Evolutionary conservation across 108 stramenopile species (phyloP), one percentile per base, ranked within the genome.

Genomic region (Hondaea fermentalgiana): DNA sequence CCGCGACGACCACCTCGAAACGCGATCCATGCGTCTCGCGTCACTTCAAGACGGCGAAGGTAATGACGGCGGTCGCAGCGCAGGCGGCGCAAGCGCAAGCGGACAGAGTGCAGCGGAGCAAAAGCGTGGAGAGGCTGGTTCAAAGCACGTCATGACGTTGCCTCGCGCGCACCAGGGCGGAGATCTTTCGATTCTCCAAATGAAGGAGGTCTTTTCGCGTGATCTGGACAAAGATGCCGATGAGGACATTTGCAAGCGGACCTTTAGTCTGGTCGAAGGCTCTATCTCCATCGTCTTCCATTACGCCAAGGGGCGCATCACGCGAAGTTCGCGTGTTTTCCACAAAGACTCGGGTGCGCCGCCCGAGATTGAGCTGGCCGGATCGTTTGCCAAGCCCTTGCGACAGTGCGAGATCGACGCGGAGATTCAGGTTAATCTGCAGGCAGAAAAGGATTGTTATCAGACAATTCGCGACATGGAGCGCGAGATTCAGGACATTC

Each of bases 181-280:
- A 6, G 91, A 90, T 49, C 89, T 92, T 4, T 14, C 51, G 28
- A 90, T 94, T 19, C 72, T 72, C 53, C 93, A 93, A 72, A 94
- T 95, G 93, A 93, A 93, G 49, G 88, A 93, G 51, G 91, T 92
- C 72, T 95, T 90, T 72, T 92, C 57, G 42, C 87, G 92, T 6
- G 87, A 94, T 45, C 87, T 19, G 6, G 87, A 47, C 6, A 58
- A 59, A 51, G 44, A 57, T 6, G 93, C 91, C 28, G 92, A 93
- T 28, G 72, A 72, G 14, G 93, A 95, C 87, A 91, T 95, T 16
- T 87, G 89, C 35, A 93, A 93, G 87, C 88, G 93, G 14, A 91
- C 89, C n/a, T 95, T 92, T 64, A 88, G 88, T 69, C 51, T 95
- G 12, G 25, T 58, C 5, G 93, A 94, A 42, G 93, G 90, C 29